Conservation (phyloP, 208 protist species). For the Leishmania major region DNA sequence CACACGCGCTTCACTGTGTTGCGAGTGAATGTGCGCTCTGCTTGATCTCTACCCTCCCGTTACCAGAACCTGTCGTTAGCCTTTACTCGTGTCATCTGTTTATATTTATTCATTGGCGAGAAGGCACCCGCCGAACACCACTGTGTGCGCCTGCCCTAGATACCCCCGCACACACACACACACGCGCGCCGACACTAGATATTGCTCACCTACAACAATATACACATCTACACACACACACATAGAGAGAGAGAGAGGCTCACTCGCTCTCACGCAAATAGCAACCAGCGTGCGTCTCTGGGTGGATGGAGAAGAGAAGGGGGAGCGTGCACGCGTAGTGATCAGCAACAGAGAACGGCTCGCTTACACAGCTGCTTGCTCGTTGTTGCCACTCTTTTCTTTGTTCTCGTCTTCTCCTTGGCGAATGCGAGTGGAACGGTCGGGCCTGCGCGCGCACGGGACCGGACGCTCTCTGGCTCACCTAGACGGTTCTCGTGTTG, state of each 20-base stretch:
- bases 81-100: not conserved
- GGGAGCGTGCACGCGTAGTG: not conserved
- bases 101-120: not conserved
- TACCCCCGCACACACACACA: not conserved
- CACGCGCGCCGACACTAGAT: not conserved
- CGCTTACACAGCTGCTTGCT: not conserved
- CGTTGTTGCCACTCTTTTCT: not conserved
- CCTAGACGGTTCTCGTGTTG: not conserved
- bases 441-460: not conserved
- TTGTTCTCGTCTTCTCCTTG: not conserved
- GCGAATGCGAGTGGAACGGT: not conserved
- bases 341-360: not conserved
- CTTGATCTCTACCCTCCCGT: not conserved
- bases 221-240: not conserved
- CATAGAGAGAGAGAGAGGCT: not conserved
- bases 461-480: not conserved
- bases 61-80: not conserved
- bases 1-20: not conserved
- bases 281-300: not conserved
- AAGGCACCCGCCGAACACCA: not conserved
- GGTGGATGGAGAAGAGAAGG: not conserved
- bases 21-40: not conserved
- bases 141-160: not conserved
- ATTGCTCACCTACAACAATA: not conserved
- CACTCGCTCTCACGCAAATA: not conserved